Evolutionary conservation across 768 basidiomycete species (phyloP), one percentile per base, ranked within the genome.

Genomic region (Exidia glandulosa): DNA sequence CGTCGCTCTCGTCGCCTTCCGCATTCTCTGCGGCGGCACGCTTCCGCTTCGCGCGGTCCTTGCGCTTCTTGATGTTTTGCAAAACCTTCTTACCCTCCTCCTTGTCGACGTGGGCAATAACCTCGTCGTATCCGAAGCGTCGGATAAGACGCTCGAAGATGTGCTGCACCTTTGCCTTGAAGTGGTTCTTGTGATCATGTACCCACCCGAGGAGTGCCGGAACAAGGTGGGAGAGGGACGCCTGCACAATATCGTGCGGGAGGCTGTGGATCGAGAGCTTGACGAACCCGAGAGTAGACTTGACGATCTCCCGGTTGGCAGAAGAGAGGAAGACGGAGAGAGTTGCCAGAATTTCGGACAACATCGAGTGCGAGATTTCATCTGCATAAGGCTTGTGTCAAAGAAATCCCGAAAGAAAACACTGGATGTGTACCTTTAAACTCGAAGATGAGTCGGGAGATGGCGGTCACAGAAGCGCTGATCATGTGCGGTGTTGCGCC

Each of bases 181-280:
- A 98, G 69, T 97, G 96, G 67, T 98, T 98, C 71, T 95, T 95
- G 74, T 98, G 95, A 68, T 97, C 94, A 68, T 96, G 93, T 4
- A 92, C 91, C 93, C 96, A 95, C 52, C 78, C 79, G 34, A 98
- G 76, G 13, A 99, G 79, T 0, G 86, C 88, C 1, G 92, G 90
- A 0, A 98, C 90, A 27, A 98, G 78, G 27, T 77, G 77, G 29
- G 79, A 76, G 9, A 99, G 77, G 65, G 94, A 85, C 0, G 88
- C 88, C n/a, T 79, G 80, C 50, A 96, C 75, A 61, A 90, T 72
- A 3, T 86, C 80, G 0, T 76, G 65, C 0, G 93, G 80, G 29
- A 97, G 79, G 0, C 91, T 87, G 67, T 97, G 94, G 62, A 94
- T 85, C 7, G 86, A 84, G 45, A 99, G 87, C 70, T 98, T 98